Conservation (phyloP, 352 stramenopile species). For the Phytopythium chamaehyphon region DNA sequence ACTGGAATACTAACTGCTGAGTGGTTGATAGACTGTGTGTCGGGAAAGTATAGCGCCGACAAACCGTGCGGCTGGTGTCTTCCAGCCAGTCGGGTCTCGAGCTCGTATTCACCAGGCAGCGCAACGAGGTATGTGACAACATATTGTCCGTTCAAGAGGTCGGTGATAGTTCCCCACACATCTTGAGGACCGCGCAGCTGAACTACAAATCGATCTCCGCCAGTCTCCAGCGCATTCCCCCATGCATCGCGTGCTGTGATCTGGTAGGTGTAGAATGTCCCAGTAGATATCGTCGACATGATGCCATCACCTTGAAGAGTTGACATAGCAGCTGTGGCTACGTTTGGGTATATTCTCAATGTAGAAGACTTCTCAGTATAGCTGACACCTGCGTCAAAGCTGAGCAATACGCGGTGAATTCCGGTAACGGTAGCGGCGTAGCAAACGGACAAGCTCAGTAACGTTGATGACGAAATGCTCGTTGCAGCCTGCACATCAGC, state of each 20-base stretch:
- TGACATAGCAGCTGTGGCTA: conserved; percentile 27
- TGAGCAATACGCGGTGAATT: conserved; percentile 32
- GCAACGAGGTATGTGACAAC: conserved; percentile 27
- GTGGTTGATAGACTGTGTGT: conserved; percentile 9
- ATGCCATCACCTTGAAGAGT: conserved; percentile 23
- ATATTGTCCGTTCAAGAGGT: conserved; percentile 40
- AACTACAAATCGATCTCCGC: conserved; percentile 33
- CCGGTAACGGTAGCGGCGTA: conserved; percentile 30
- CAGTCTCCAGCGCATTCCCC: conserved; percentile 31
- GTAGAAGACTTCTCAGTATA: conserved; percentile 26
- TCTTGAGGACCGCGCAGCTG: conserved; percentile 24
- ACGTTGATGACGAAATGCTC: neutral
- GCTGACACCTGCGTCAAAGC: conserved; percentile 17
- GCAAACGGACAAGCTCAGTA: conserved; percentile 9
- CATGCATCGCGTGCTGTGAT: conserved; percentile 39
- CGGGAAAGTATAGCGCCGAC: conserved; percentile 32
- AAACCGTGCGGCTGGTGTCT: conserved; percentile 17
- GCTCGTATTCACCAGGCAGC: conserved; percentile 35
- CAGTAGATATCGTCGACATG: conserved; percentile 20
- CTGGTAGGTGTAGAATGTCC: conserved; percentile 21
- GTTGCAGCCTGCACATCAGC: neutral
- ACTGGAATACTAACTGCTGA: conserved; percentile 13
- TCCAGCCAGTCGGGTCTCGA: conserved; percentile 35
- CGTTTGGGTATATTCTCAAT: conserved; percentile 23
- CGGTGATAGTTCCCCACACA: conserved; percentile 20